phyloP scores from a whole-genome alignment of 192 early-diverging fungal species.

The Backusella macrospora region DNA sequence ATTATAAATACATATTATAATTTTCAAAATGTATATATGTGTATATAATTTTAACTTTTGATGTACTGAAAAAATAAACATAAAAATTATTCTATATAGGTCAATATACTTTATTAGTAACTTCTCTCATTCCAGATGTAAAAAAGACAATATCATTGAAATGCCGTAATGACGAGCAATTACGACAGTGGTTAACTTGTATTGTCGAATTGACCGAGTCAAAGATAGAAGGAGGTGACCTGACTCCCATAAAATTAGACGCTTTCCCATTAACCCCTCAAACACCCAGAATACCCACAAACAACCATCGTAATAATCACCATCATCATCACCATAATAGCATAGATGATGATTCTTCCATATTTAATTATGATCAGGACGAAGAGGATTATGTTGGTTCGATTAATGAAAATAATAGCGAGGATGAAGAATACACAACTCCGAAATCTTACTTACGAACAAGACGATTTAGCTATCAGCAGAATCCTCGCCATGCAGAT shows the following conservation, averaged over 20 bases:
- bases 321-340: conserved; percentile 10
- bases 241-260: conserved; percentile 3
- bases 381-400: conserved; percentile 41
- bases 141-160: conserved; percentile 82
- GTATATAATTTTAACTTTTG: not conserved
- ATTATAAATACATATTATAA: not conserved
- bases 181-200: conserved; percentile 72
- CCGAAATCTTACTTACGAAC: not conserved
- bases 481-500: conserved; percentile 11
- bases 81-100: not conserved
- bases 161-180: conserved; percentile 90
- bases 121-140: not conserved
- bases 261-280: not conserved
- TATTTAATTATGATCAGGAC: conserved; percentile 41
- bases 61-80: not conserved
- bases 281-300: conserved; percentile 13
- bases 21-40: not conserved
- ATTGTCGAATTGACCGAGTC: conserved; percentile 7
- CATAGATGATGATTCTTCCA: conserved; percentile 25
- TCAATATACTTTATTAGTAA: not conserved
- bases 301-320: not conserved
- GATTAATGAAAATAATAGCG: conserved; percentile 33
- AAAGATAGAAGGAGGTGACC: not conserved
- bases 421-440: conserved; percentile 43
- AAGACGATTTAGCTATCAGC: conserved; percentile 3